Percentiles rank a stretch among this genome's conserved stretches.
phyloP scores from a whole-genome alignment of 768 basidiomycete genomes.

The Podaxis mareebaensis region DNA sequence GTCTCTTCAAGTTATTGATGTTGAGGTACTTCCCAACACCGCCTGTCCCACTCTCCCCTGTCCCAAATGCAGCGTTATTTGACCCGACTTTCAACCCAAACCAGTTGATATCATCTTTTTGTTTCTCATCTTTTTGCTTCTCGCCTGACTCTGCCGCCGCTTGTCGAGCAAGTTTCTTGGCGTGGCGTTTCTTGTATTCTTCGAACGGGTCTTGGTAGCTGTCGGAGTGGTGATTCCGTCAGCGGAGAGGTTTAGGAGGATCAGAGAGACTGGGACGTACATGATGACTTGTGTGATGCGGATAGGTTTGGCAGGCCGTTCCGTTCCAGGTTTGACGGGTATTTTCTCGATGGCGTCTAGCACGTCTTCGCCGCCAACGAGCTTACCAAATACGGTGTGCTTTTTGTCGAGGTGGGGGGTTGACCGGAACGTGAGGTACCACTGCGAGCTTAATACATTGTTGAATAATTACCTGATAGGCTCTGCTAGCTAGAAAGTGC shows the following conservation, averaged over 20 bases:
- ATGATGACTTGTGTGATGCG: constrained; percentile 85
- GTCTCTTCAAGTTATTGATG: constrained; percentile 35
- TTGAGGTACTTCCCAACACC: constrained; percentile 83
- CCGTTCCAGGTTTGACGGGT: constrained; percentile 80
- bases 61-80: constrained; percentile 28
- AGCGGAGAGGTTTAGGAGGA: neutral
- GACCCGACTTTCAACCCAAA: constrained; percentile 85
- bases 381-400: constrained; percentile 95
- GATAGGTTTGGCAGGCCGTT: constrained; percentile 84
- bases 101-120: constrained; percentile 79
- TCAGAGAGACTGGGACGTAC: constrained; percentile 35
- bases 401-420: constrained; percentile 88
- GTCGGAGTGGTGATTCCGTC: constrained; percentile 1
- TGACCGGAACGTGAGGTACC: constrained; percentile 86
- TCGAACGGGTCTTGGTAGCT: constrained; percentile 96
- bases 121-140: constrained; percentile 44
- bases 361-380: constrained; percentile 94
- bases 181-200: constrained; percentile 81
- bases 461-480: constrained; percentile 4
- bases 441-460: constrained; percentile 68
- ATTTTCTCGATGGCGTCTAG: constrained; percentile 81
- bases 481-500: constrained; percentile 18
- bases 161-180: constrained; percentile 71
- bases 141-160: constrained; percentile 39
- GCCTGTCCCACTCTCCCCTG: constrained; percentile 34